Conservation (phyloP, 2,329 filamentous ascomycete genomes). For the Pyricularia grisea region DNA sequence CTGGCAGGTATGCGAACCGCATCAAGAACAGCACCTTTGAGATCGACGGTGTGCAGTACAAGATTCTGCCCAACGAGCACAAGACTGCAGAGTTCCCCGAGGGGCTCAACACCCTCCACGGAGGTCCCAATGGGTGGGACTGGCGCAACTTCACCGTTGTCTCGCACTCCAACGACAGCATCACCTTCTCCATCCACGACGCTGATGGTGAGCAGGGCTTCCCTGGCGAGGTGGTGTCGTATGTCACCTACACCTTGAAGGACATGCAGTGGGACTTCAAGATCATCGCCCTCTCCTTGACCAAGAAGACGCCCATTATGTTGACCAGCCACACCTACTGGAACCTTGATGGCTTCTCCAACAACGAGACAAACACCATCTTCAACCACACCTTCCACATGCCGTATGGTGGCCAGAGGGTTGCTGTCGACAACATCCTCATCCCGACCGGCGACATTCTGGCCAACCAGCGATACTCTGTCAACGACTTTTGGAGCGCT, state of each 20-base stretch:
- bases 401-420: slow-evolving; percentile 62
- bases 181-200: slow-evolving; percentile 69
- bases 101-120: slow-evolving; percentile 58
- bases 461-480: slow-evolving; percentile 54
- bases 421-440: slow-evolving; percentile 60
- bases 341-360: slow-evolving; percentile 74
- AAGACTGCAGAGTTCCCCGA: slow-evolving; percentile 36
- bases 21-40: slow-evolving; percentile 69
- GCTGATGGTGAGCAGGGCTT: slow-evolving; percentile 67
- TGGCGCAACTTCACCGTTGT: slow-evolving; percentile 70
- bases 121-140: slow-evolving; percentile 65
- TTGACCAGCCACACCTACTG: slow-evolving; percentile 67
- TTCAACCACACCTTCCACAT: slow-evolving; percentile 66
- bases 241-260: slow-evolving; percentile 63
- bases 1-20: slow-evolving; percentile 71
- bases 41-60: slow-evolving; percentile 53
- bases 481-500: slow-evolving; percentile 74
- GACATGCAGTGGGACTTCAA: slow-evolving; percentile 62
- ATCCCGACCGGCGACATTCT: slow-evolving; percentile 70
- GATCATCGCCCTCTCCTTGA: slow-evolving; percentile 62
- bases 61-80: slow-evolving; percentile 56
- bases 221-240: slow-evolving; percentile 65
- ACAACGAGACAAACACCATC: slow-evolving; percentile 54
- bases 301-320: slow-evolving; percentile 76
- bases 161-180: slow-evolving; percentile 54